Evolutionary conservation across 352 stramenopile species (phyloP).

Genomic region (Phytophthora vignae): DNA sequence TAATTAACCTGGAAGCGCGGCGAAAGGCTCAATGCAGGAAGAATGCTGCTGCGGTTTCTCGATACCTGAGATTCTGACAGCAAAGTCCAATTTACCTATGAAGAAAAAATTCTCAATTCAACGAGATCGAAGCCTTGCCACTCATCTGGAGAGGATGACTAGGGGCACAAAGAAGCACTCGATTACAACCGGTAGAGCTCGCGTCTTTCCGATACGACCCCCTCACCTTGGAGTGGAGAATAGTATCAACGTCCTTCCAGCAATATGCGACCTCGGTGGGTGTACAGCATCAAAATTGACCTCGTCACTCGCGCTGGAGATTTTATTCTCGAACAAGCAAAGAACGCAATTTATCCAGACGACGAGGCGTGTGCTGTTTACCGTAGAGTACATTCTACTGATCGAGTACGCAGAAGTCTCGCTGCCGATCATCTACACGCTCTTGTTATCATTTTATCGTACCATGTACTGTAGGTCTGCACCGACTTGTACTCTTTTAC

Average conservation of each 20-base stretch:
- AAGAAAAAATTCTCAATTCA: neutral
- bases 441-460: too few species aligned
- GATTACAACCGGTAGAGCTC: neutral
- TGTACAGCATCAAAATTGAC: neutral
- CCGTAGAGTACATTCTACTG: slow-evolving; percentile 13
- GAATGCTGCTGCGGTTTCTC: neutral
- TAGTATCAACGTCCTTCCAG: neutral
- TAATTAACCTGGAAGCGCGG: neutral
- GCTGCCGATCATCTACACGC: neutral
- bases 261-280: neutral
- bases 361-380: slow-evolving; percentile 23
- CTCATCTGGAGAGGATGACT: neutral
- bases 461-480: neutral
- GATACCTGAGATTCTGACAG: neutral
- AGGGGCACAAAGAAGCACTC: neutral
- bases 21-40: neutral
- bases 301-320: neutral
- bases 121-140: neutral
- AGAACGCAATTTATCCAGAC: neutral
- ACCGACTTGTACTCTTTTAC: slow-evolving; percentile 3
- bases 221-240: neutral
- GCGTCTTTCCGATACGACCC: neutral
- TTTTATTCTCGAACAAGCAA: neutral
- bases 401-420: neutral
- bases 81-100: neutral